Evolutionary conservation across 805 yeast species (phyloP), one percentile per base, ranked within the genome.

Genomic region (Sungouiozyma ichnusensis): DNA sequence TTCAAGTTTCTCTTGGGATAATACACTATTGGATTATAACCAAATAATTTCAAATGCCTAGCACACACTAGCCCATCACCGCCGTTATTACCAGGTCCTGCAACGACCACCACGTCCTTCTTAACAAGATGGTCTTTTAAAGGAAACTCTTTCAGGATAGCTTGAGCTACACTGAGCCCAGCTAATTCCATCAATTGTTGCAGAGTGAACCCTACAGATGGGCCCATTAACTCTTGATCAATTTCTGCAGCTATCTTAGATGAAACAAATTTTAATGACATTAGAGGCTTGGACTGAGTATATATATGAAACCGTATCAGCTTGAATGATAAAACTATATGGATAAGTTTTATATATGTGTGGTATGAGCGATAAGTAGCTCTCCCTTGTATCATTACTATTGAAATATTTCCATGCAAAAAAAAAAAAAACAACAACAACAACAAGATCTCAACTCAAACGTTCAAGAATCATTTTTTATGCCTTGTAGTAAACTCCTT

Each of bases 1-100:
- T 75, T 48, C 69, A 71, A 36, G 76, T 70, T 40, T 68, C 59
- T 70, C 52, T 79, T 85, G 2, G 97, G 97, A 55, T 87, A 88
- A 60, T 73, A 87, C 0, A 90, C 71, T 3, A 73, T 65, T 1
- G 97, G 95, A 4, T 67, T 64, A 58, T 79, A 85, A 2, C 92
- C 92, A 69, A 92, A 77, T 11, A 87, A 64, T 49, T 76, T 76
- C 48, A 92, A 66, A 58, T 92, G 98, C 35, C 98, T 71, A 1
- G 97, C 95, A 20, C 96, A 94, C 1, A 92, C 98, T 13, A 92
- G 66, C 0, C 97, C 98, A 63, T 92, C 98, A 2, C 97, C 98
- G 1, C 95, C 78, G 56, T 92, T 92, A 56, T 92, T 92, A 1
- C 98, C 98, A 0, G 97, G 97, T 0, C 98, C 98, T 9, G 81